Conservation (phyloP, 768 basidiomycete genomes). For the Dacryopinax primogenitus region DNA sequence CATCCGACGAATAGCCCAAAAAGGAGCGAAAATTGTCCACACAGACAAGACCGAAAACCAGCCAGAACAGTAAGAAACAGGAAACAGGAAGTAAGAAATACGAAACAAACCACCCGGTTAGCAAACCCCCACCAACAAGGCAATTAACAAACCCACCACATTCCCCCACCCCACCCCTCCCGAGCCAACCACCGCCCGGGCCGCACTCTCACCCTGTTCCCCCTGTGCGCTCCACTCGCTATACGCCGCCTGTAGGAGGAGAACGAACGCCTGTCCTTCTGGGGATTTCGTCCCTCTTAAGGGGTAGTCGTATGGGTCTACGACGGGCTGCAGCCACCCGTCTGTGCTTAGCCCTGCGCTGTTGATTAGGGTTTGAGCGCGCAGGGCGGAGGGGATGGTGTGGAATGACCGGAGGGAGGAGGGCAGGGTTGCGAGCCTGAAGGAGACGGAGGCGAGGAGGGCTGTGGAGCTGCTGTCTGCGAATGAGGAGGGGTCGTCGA, state of each 20-base stretch:
- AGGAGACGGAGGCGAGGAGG: constrained; percentile 63
- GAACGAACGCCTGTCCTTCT: constrained; percentile 67
- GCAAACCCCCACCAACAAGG: neutral
- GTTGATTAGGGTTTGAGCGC: constrained; percentile 30
- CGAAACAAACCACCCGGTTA: neutral
- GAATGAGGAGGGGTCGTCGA: constrained; percentile 46
- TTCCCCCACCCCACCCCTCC: neutral
- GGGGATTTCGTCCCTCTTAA: constrained; percentile 43
- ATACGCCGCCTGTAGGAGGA: constrained; percentile 63
- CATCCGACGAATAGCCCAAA: neutral
- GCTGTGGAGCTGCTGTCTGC: constrained; percentile 61
- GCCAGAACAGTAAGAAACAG: neutral
- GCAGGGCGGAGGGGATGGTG: constrained; percentile 47
- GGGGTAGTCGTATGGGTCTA: constrained; percentile 49
- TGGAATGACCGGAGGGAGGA: constrained; percentile 31
- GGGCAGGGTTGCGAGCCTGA: constrained; percentile 43
- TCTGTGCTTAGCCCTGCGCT: constrained; percentile 21
- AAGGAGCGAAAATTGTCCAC: neutral
- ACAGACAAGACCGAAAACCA: neutral
- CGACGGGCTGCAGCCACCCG: constrained; percentile 63
- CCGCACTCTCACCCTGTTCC: constrained; percentile 1
- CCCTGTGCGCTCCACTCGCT: constrained; percentile 57
- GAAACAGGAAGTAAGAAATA: too few species aligned
- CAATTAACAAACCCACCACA: neutral
- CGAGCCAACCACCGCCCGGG: too few species aligned